These are phyloP conservation scores for Schwanniomyces yamadae DNA, from an alignment of 805 yeast species.

Conservation along the genomic window DNA sequence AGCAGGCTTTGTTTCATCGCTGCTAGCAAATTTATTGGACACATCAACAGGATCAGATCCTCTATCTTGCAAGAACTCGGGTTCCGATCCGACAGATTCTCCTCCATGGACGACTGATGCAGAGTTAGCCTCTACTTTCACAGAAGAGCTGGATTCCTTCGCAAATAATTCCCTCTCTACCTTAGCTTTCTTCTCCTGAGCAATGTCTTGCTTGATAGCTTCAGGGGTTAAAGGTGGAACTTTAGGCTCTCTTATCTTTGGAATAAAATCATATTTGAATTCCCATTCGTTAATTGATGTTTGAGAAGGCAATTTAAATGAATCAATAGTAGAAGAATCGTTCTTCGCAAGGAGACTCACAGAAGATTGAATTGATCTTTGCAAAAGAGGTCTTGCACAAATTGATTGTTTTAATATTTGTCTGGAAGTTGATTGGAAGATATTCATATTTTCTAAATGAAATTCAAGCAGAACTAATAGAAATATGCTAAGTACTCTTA, in stretches of 20 bases:
- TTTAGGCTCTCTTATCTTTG: slow-evolving; percentile 39
- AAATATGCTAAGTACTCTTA: no score
- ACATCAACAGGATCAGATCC: slow-evolving; percentile 37
- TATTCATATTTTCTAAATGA: no score
- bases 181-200: slow-evolving; percentile 37
- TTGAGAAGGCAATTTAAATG: slow-evolving; percentile 49
- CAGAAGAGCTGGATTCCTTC: slow-evolving; percentile 32
- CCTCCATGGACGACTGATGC: slow-evolving; percentile 45
- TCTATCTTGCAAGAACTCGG: slow-evolving; percentile 39
- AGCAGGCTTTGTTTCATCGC: slow-evolving; percentile 20
- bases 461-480: no score
- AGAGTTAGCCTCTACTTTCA: slow-evolving; percentile 44
- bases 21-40: slow-evolving; percentile 12
- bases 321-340: slow-evolving; percentile 58
- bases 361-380: slow-evolving; percentile 6
- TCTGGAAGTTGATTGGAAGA: slow-evolving; percentile 3
- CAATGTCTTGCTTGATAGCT: slow-evolving; percentile 49
- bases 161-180: slow-evolving; percentile 38
- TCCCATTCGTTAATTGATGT: slow-evolving; percentile 50
- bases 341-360: slow-evolving; percentile 44
- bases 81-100: slow-evolving; percentile 36
- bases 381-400: not conserved
- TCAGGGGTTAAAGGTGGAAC: slow-evolving; percentile 48
- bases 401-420: slow-evolving; percentile 1
- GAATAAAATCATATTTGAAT: slow-evolving; percentile 46